Base-by-base conservation (phyloP, 2,329 filamentous ascomycete genomes). In the Trichoderma pleuroti region DNA sequence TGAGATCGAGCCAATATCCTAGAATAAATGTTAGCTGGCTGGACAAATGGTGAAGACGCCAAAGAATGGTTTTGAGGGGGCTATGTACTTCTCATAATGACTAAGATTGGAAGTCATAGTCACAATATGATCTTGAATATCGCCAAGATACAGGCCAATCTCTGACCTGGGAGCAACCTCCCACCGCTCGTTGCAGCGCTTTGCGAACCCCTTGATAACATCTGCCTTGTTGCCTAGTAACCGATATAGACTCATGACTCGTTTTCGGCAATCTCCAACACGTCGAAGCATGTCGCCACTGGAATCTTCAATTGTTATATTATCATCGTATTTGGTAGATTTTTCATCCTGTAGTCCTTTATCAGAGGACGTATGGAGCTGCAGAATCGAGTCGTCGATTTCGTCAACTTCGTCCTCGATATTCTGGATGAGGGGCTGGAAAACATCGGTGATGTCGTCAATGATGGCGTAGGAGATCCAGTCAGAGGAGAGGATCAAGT, bases 401-500 rank as follows among this genome's bases (percentile, higher is more conserved):
- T 97, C 92, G 78, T 99, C 96, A 12, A 98, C 96, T 79, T 99
- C 95, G 61, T 97, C 91, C 80, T 99, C 96, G 65, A 99, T 97
- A 28, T 88, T 90, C 76, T 97, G 92, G 70, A 99, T 98, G 61
- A 98, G 84, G 0, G 96, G 96, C 7, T 92, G 92, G 77, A 98
- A 99, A 3, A 94, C 94, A 80, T 99, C 96, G 7, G 96, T 99
- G 76, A 99, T 97, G 79, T 99, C 96, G 81, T 99, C 96, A 73
- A 98, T 98, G 74, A 98, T 92, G 61, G 94, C 96, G 78, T 99
- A 99, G 9, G 93, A 97, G 75, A 99, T 98, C 96, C 96, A 99
- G 80, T 99, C 96, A 0, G 95, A 93, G 60, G 92, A 95, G 14
- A 98, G 85, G 56, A 97, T 93, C 76, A 98, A 87, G 80, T 97